Base-by-base conservation (phyloP, 2,329 filamentous ascomycete genomes). In the Fusarium dimerum region DNA sequence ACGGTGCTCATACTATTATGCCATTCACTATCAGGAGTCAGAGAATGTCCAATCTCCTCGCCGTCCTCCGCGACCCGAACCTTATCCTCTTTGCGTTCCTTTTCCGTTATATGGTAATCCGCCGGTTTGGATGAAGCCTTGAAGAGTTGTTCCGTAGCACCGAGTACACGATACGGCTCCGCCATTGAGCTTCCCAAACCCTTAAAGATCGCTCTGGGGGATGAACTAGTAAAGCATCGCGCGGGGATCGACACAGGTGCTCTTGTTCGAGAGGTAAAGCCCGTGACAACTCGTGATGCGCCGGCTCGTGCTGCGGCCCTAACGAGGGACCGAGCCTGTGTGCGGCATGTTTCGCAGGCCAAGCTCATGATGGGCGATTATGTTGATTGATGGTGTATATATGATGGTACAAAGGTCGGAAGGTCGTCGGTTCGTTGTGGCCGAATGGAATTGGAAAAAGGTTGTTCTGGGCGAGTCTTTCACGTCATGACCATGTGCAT, bases 91-190 rank as follows among this genome's bases (percentile, higher is more conserved):
- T 87, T 87, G 60, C 87, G 78, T 46, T 82, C 76, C 48, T 84
- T 78, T 59, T 88, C 80, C 2, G 88, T 83, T 51, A 96, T 90
- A 47, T 77, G 83, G 72, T 97, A 97, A 56, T 86, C 83, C 43
- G 89, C 92, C 59, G 89, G 84, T 52, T 73, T 75, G 9, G 86
- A 82, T 73, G 90, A 95, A 57, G 84, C 80, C 67, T 88, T 86
- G 76, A 91, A 92, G 52, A 97, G 78, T 52, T 82, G 78, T 74
- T 95, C 87, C 26, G 91, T 94, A 46, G 85, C 84, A 54, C 85
- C 87, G 67, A 94, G 89, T 34, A 92, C 89, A 49, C 88, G 82
- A 70, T 97, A 97, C 12, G 76, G 73, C 53, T 78, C 70, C 34
- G 66, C 57, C 26, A 76, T 55, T 15, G 63, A 62, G 18, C 65